Conservation (phyloP, 768 basidiomycete genomes). For the Termitomyces eurrhizus region DNA sequence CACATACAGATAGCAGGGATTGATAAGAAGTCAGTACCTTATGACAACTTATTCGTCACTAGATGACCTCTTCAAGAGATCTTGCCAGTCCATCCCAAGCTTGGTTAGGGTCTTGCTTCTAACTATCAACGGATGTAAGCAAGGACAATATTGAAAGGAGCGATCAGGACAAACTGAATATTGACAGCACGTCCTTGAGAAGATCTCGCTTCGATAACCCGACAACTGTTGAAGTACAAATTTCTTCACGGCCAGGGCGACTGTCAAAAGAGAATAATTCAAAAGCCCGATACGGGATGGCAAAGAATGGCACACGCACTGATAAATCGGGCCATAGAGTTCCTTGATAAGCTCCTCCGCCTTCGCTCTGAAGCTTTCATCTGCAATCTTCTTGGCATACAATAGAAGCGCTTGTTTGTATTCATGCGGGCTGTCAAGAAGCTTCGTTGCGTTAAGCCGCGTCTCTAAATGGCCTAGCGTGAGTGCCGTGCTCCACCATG, state of each 20-base stretch:
- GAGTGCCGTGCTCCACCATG: conserved; percentile 81
- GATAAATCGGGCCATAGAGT: conserved; percentile 85
- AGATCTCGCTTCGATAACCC: conserved; percentile 81
- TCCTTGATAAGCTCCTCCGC: conserved; percentile 92
- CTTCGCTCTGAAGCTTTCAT: conserved; percentile 84
- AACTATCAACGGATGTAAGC: conserved; percentile 35
- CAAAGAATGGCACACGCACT: conserved; percentile 50
- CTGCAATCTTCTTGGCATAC: conserved; percentile 84
- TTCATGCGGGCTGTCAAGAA: conserved; percentile 80
- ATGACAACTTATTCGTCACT: conserved; percentile 39
- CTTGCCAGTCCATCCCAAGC: conserved; percentile 81
- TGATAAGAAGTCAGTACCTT: background rate
- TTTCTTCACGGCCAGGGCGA: conserved; percentile 61
- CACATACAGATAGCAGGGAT: too few species aligned
- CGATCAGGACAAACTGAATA: conserved; percentile 61
- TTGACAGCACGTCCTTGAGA: conserved; percentile 70
- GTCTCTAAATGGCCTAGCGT: conserved; percentile 90
- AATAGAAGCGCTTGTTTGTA: conserved; percentile 71
- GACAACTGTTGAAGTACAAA: conserved; percentile 65
- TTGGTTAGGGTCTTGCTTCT: conserved; percentile 72
- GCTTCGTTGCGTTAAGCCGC: conserved; percentile 65
- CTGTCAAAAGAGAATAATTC: conserved; percentile 28
- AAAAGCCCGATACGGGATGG: background rate
- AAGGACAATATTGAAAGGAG: background rate
- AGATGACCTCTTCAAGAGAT: conserved; percentile 61